Base-by-base conservation (phyloP, 208 protist species). In the Leishmania turanica region DNA sequence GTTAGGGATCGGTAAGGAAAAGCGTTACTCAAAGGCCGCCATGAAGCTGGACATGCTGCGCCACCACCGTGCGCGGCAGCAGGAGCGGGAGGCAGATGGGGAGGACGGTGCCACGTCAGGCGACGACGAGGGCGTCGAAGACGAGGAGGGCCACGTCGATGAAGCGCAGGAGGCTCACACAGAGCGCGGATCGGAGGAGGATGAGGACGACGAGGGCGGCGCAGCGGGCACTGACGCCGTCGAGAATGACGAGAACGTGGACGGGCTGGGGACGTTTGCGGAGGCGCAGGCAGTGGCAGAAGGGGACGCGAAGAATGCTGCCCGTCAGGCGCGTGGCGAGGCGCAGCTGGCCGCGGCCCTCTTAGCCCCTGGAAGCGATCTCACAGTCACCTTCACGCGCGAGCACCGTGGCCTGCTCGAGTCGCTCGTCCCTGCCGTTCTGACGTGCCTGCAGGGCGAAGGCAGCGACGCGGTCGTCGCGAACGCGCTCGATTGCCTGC, bases 381-480 rank as follows among this genome's bases (percentile, higher is more conserved):
- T 97, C 56, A 92, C 87, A 42, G 74, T 91, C 47, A 83, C 90
- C 81, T 97, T 97, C 80, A 96, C 91, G 6, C 83, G 81, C n/a
- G 91, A 96, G 85, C 88, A 97, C 79, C 89, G 91, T 60, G 68
- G 21, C 17, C 77, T 97, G 37, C 85, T 97, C 49, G 92, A 97
- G 80, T 85, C 82, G 11, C 89, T 98, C 17, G 85, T 98, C 37
- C 88, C 89, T 42, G 90, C 90, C 1, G 90, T 97, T 45, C 80
- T 98, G 17, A 80, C 79, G 49, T 96, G 93, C 45, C 87, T 98
- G n/a, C 84, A 97, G 65, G 96, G 96, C 76, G 96, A 98, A 66
- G 94, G 93, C 60, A 95, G 92, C 89, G 96, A 98, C 83, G 88
- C 88, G 21, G 96, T 98, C 47, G 92, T 97, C 31, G 92, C 88